A percentile compares a stretch with the other conserved stretches of the same genome.
These are phyloP conservation scores for Quercus engelmannii DNA, from an alignment of 306 rosid genomes.

Conservation along the genomic window DNA sequence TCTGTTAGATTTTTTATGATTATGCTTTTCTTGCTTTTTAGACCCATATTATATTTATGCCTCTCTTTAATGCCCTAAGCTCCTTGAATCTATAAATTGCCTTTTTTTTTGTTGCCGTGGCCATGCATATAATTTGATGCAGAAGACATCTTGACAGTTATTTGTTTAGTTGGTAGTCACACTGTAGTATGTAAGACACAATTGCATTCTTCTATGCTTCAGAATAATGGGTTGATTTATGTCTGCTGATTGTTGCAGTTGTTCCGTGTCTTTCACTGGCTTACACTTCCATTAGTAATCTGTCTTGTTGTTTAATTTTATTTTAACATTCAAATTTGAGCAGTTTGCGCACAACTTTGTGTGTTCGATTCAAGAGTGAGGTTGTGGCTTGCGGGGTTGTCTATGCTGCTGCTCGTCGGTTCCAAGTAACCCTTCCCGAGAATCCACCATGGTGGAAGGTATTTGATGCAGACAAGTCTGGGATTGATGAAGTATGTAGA, in stretches of 20 bases:
- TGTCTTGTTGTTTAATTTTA: neutral
- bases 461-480: slow-evolving; percentile 90
- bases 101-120: no score
- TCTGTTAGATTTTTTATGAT: no score
- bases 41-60: no score
- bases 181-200: neutral
- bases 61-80: no score
- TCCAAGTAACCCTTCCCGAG: slow-evolving; percentile 95
- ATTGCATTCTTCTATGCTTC: neutral
- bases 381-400: slow-evolving; percentile 98
- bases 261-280: neutral
- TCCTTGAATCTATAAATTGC: no score
- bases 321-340: slow-evolving; percentile 10
- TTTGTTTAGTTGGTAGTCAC: neutral
- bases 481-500: slow-evolving; percentile 83
- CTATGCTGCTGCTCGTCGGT: slow-evolving; percentile 91
- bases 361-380: slow-evolving; percentile 93
- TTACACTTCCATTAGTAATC: neutral
- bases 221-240: neutral
- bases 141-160: neutral
- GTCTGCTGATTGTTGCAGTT: neutral
- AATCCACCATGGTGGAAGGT: slow-evolving; percentile 98
- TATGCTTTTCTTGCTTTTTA: no score
- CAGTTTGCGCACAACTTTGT: slow-evolving; percentile 90
- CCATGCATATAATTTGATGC: no score